Evolutionary conservation across 1,284 basidiomycete genomes (phyloP).

Genomic region (Boletus albobrunnescens): DNA sequence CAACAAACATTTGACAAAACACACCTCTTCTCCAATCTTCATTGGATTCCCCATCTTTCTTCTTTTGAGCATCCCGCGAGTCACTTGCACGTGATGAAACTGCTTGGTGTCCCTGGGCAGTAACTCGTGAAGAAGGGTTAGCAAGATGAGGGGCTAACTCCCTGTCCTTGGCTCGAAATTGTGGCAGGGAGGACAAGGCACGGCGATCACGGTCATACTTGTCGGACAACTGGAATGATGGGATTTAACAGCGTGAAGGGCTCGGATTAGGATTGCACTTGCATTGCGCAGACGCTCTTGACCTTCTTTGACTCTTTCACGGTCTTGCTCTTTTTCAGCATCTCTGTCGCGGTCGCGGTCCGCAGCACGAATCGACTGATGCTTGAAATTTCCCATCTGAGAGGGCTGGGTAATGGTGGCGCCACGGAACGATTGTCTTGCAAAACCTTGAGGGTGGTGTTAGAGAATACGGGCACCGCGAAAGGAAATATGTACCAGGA

Average conservation of each 20-base stretch:
- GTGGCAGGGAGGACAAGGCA: constrained; percentile 43
- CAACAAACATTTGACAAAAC: constrained; percentile 15
- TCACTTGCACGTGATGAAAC: constrained; percentile 50
- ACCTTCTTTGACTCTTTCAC: constrained; percentile 70
- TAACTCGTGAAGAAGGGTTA: constrained; percentile 39
- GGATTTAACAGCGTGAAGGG: constrained; percentile 10
- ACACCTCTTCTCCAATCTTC: constrained; percentile 80
- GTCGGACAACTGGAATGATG: constrained; percentile 60
- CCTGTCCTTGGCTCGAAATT: constrained; percentile 61
- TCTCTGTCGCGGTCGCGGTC: constrained; percentile 64
- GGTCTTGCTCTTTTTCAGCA: constrained; percentile 59
- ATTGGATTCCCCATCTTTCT: constrained; percentile 65
- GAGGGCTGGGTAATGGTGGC: constrained; percentile 68
- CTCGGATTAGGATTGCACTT: constrained; percentile 30
- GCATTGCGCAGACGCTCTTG: constrained; percentile 72
- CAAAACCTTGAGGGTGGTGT: constrained; percentile 40
- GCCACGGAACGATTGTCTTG: constrained; percentile 66
- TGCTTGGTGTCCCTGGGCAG: constrained; percentile 40
- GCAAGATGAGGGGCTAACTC: constrained; percentile 62
- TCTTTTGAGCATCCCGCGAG: constrained; percentile 55
- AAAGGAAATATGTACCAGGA: constrained; percentile 44
- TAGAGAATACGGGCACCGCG: constrained; percentile 9
- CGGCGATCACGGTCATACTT: constrained; percentile 81
- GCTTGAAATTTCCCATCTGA: constrained; percentile 86
- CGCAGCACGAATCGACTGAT: constrained; percentile 68